Conservation (phyloP, 176 grass and related monocot genomes). For the Coix lacrymajobi region DNA sequence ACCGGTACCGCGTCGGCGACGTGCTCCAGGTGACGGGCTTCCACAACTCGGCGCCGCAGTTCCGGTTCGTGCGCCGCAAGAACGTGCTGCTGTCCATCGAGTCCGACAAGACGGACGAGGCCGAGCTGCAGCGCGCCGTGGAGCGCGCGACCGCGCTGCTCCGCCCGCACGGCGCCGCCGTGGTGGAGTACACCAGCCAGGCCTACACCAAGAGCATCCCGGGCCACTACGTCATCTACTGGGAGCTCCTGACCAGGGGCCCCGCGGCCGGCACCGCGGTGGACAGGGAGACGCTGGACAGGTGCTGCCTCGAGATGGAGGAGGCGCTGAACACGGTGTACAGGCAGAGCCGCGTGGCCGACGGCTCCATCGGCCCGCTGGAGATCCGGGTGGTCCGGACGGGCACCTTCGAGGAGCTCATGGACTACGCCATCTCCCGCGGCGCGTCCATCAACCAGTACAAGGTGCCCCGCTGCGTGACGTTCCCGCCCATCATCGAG, state of each 20-base stretch:
- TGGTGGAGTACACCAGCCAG: conserved; percentile 95
- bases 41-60: conserved; percentile 81
- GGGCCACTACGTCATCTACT: conserved; percentile 94
- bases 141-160: conserved; percentile 68
- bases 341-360: conserved; percentile 86
- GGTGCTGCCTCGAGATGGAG: conserved; percentile 86
- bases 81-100: conserved; percentile 95
- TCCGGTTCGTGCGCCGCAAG: conserved; percentile 91
- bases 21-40: conserved; percentile 78
- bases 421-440: conserved; percentile 90
- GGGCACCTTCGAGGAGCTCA: conserved; percentile 90
- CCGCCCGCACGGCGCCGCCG: conserved; percentile 57
- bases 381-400: conserved; percentile 80
- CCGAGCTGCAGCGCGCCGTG: conserved; percentile 88
- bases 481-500: conserved; percentile 85
- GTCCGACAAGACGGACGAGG: conserved; percentile 96
- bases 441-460: conserved; percentile 96
- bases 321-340: conserved; percentile 82
- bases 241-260: conserved; percentile 58
- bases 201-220: conserved; percentile 74
- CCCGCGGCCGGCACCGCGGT: neutral
- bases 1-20: conserved; percentile 96
- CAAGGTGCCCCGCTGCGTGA: conserved; percentile 85
- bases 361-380: conserved; percentile 82
- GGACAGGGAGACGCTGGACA: conserved; percentile 33